A percentile compares a stretch with the other conserved stretches of the same genome.
phyloP scores from a whole-genome alignment of 306 rosid genomes.

The Ziziphus jujuba region DNA sequence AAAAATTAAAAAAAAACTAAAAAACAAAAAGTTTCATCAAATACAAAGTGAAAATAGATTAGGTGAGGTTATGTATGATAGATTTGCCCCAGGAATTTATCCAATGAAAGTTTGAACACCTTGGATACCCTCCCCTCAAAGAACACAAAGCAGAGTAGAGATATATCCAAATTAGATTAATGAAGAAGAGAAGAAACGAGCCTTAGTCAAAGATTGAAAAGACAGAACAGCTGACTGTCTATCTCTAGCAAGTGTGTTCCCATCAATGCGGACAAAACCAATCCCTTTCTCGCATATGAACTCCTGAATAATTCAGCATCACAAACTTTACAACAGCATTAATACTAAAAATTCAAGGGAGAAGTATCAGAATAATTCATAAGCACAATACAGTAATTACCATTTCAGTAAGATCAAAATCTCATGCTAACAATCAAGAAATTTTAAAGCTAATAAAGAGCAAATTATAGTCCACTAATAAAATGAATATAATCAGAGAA shows the following conservation, averaged over 20 bases:
- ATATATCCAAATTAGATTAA: neutral
- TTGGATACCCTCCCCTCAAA: neutral
- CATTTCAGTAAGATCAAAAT: too few species aligned
- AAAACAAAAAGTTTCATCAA: neutral
- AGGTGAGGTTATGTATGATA: neutral
- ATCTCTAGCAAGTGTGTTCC: conserved; percentile 83
- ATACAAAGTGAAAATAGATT: neutral
- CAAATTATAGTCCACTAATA: too few species aligned
- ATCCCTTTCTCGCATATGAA: conserved; percentile 76
- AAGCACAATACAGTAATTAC: too few species aligned
- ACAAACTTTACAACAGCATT: neutral
- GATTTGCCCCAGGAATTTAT: neutral
- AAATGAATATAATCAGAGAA: too few species aligned
- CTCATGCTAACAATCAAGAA: too few species aligned
- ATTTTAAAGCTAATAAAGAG: too few species aligned
- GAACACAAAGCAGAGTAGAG: conserved; percentile 1
- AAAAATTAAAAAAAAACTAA: too few species aligned
- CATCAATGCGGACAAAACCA: conserved; percentile 84
- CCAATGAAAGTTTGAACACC: neutral
- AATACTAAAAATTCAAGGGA: neutral
- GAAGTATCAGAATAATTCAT: too few species aligned
- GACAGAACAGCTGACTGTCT: conserved; percentile 77
- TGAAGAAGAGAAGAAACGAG: conserved; percentile 23
- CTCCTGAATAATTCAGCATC: conserved; percentile 46
- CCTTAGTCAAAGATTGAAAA: conserved; percentile 75